These are phyloP conservation scores for Malus asiatica DNA, from an alignment of 306 rosid species.

Conservation along the genomic window DNA sequence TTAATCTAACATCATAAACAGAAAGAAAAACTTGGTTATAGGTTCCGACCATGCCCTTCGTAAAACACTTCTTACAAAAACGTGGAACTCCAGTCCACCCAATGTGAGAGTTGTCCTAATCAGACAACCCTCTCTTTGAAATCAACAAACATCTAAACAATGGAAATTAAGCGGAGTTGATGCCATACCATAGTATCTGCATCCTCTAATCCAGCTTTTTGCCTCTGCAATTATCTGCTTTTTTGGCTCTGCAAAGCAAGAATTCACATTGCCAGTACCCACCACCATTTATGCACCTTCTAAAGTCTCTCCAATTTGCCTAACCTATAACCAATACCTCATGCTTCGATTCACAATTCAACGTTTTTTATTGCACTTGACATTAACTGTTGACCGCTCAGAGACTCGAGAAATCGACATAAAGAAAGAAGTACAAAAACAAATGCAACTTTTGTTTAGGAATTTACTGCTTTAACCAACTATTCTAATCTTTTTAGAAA, in stretches of 20 bases:
- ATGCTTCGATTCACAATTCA: neutral
- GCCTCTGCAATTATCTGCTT: slow-evolving; percentile 42
- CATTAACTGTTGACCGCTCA: no score
- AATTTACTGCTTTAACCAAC: no score
- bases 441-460: neutral
- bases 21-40: neutral
- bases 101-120: no score
- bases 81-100: no score
- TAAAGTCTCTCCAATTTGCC: neutral
- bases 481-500: no score
- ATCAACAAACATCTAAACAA: neutral
- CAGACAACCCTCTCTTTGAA: neutral
- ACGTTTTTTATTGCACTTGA: no score
- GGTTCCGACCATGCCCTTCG: neutral
- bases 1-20: neutral
- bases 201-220: slow-evolving; percentile 50
- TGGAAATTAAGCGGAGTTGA: neutral
- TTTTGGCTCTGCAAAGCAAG: slow-evolving; percentile 34
- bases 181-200: slow-evolving; percentile 46
- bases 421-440: neutral
- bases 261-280: neutral
- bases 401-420: neutral
- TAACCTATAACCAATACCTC: neutral
- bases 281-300: neutral
- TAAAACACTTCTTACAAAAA: neutral